Percentiles rank a stretch among this genome's conserved stretches.
Conservation (phyloP, 768 basidiomycete genomes). For the Leccinum uliginosum region DNA sequence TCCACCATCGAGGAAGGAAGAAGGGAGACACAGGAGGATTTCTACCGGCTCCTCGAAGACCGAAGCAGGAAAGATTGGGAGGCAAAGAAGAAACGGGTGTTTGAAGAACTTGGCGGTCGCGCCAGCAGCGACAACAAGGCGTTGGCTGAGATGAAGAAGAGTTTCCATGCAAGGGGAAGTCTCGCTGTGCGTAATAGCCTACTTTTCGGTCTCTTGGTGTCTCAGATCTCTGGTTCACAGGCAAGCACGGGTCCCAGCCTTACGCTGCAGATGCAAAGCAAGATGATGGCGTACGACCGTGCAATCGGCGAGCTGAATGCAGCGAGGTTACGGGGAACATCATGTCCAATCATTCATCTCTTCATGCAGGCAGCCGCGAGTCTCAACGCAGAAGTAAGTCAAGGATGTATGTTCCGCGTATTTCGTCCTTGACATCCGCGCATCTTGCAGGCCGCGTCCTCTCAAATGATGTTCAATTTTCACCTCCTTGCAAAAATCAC, state of each 20-base stretch:
- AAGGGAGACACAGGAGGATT: slow-evolving; percentile 78
- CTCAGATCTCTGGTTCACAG: slow-evolving; percentile 21
- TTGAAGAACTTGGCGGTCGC: slow-evolving; percentile 82
- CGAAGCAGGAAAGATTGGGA: slow-evolving; percentile 83
- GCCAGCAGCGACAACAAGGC: slow-evolving; percentile 52
- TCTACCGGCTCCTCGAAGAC: slow-evolving; percentile 76
- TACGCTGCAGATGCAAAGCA: slow-evolving; percentile 79
- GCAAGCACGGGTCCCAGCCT: slow-evolving; percentile 50
- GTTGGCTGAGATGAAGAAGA: slow-evolving; percentile 58
- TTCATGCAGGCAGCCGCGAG: slow-evolving; percentile 63
- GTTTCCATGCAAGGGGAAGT: slow-evolving; percentile 51
- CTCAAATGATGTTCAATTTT: slow-evolving; percentile 67
- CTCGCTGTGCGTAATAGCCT: slow-evolving; percentile 42
- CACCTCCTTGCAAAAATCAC: slow-evolving; percentile 76
- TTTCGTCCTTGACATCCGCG: slow-evolving; percentile 3
- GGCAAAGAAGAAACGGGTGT: slow-evolving; percentile 81
- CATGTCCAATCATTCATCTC: slow-evolving; percentile 71
- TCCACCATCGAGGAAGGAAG: slow-evolving; percentile 93
- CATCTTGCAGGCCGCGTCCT: slow-evolving; percentile 39
- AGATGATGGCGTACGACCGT: slow-evolving; percentile 95
- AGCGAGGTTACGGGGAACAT: slow-evolving; percentile 64
- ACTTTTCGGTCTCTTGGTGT: neutral
- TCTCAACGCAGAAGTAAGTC: slow-evolving; percentile 51
- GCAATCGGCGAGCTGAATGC: slow-evolving; percentile 75
- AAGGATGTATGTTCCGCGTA: neutral